Base-by-base conservation (phyloP, 1,284 basidiomycete genomes). In the Boletus chippewaensis region DNA sequence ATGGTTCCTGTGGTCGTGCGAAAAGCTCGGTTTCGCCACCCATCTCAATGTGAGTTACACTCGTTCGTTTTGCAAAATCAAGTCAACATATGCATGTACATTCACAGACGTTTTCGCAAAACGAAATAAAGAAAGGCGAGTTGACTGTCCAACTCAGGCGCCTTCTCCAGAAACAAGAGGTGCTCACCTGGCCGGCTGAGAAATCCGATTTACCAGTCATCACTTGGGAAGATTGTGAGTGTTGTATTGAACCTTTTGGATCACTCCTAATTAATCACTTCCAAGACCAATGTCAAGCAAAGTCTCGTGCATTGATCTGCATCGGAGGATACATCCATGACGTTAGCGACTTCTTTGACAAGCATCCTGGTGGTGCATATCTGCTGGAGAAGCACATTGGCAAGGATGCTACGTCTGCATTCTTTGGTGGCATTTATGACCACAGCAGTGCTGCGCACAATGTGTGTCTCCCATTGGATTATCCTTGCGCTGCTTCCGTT, bases 391-490 rank as follows among this genome's bases (percentile, higher is more conserved):
- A 81, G 59, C 79, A 77, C 43, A 80, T 88, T 57, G 87, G 87
- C 40, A 84, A 81, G 60, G 91, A 94, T 62, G 90, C 87, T 4
- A 91, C 91, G 1, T 85, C 87, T 0, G 89, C 90, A 2, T 94
- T 95, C 80, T 92, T 91, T 65, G 91, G 91, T 51, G 91, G 91
- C 62, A 83, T 92, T 10, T 92, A 93, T 66, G 89, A 93, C 57
- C 91, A 94, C 67, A 88, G 87, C 15, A 91, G 91, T 63, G 87
- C 87, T 34, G 90, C 90, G 2, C 87, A 91, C 71, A 87, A 87
- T 62, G 81, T 84, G 85, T 61, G 81, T 50, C 35, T 13, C 3
- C 15, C 3, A 31, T 12, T 12, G 4, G 22, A 24, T 24, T 12
- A 5, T 4, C 2, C 7, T 24, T 31, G 10, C 31, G 12, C 3